These are phyloP conservation scores for Skeletonema tropicum DNA, from an alignment of 108 stramenopile genomes.

Conservation along the genomic window DNA sequence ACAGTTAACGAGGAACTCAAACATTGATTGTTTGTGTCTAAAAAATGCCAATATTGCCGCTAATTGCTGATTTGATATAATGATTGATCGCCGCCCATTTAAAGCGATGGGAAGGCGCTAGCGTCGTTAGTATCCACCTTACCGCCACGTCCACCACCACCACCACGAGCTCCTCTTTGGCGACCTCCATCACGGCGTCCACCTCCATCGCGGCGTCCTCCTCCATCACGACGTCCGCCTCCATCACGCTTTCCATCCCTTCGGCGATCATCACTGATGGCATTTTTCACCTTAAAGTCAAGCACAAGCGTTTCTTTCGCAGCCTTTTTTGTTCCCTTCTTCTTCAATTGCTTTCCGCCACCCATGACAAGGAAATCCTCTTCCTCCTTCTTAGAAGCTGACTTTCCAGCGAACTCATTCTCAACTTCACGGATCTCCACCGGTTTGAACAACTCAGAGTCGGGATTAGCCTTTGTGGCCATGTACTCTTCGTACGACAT, in stretches of 20 bases:
- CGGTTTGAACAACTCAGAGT: conserved; percentile 57
- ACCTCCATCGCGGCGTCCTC: conserved; percentile 31
- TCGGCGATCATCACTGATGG: conserved; percentile 42
- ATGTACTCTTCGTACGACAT: conserved; percentile 89
- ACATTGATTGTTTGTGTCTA: neutral
- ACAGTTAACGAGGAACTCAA: neutral
- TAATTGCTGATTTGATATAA: neutral
- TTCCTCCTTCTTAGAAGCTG: conserved; percentile 52
- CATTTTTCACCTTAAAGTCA: conserved; percentile 71
- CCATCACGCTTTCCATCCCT: conserved; percentile 57
- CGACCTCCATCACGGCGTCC: conserved; percentile 46
- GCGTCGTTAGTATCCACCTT: conserved; percentile 65
- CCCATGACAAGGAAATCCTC: conserved; percentile 87
- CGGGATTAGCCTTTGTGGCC: conserved; percentile 57
- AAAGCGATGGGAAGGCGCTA: conserved; percentile 77
- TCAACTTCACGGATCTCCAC: conserved; percentile 68
- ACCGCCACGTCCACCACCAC: conserved; percentile 28
- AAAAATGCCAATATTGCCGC: neutral
- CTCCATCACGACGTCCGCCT: conserved; percentile 43
- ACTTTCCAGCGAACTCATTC: conserved; percentile 64
- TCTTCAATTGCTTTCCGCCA: conserved; percentile 68
- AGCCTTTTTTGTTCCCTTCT: conserved; percentile 58
- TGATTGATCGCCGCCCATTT: neutral
- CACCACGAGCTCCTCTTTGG: conserved; percentile 26
- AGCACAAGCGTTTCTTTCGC: conserved; percentile 69